Percentiles rank a stretch among this genome's conserved stretches.
These are phyloP conservation scores for Xylaria grammica DNA, from an alignment of 495 filamentous ascomycete genomes.

Conservation along the genomic window DNA sequence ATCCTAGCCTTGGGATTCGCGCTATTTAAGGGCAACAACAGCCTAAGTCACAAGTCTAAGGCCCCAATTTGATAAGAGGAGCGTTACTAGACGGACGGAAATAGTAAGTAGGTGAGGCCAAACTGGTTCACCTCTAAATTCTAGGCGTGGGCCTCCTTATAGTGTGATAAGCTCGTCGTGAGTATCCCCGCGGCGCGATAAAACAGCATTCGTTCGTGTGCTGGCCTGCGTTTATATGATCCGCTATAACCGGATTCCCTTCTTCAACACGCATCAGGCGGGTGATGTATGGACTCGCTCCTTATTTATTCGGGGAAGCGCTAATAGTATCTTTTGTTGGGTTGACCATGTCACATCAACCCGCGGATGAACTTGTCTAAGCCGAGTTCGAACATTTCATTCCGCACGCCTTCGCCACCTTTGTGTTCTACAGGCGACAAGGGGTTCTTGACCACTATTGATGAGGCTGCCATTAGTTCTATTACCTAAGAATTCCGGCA, in stretches of 20 bases:
- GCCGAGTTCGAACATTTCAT: slow-evolving; percentile 92
- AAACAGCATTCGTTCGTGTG: neutral
- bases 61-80: neutral
- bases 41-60: neutral
- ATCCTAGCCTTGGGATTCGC: neutral
- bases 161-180: neutral
- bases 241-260: neutral
- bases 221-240: neutral
- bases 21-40: neutral
- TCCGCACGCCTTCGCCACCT: slow-evolving; percentile 84
- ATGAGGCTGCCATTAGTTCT: slow-evolving; percentile 8
- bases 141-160: neutral
- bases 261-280: neutral
- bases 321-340: neutral
- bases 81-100: neutral
- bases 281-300: too few relatives aligned
- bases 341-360: slow-evolving; percentile 47
- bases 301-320: neutral
- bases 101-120: neutral
- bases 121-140: neutral
- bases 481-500: neutral
- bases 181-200: neutral
- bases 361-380: slow-evolving; percentile 80
- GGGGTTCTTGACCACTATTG: slow-evolving; percentile 88
- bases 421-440: slow-evolving; percentile 89